Evolutionary conservation across 495 filamentous ascomycete species (phyloP), one percentile per base, ranked within the genome.

Genomic region (Friedmanniomyces endolithicus): DNA sequence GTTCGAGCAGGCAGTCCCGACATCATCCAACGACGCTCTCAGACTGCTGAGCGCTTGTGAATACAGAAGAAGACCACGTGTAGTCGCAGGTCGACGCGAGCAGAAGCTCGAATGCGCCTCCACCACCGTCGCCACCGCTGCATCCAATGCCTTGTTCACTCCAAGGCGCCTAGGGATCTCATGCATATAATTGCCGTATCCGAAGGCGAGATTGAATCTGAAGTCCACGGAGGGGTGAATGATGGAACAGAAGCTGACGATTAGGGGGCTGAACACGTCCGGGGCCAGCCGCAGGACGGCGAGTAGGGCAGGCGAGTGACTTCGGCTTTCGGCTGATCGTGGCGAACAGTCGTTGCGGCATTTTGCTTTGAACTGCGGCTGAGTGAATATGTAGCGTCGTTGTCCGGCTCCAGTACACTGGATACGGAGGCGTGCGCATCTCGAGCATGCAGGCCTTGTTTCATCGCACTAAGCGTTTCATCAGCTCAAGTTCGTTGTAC

Each of bases 351-450:
- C 45, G 9, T 41, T 22, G 8, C 23, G 44, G 44, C 7, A 6
- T 23, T 11, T 3, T 23, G 44, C 11, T 25, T 47, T 6, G 7
- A 6, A 4, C 24, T 47, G 2, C 12, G 44, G 37, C 27, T 33
- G 27, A 9, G 19, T 53, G 47, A 62, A 62, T 33, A 54, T 62
- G 59, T 35, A 62, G 19, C 59, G 12, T 29, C 33, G 55, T 22
- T 52, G 48, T 17, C 59, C 59, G 14, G 35, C 40, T 14, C 59
- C 59, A 3, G 52, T 34, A 43, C 59, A 62, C 2, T 17, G 23
- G 14, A 62, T 25, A 7, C 39, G 20, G n/a, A 62, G 55, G 1
- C 59, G 55, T 11, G 27, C 40, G 33, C 59, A 62, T 51, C 59
- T 58, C 34, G 55, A 48, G 40, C 59, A 62, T 19, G 41, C 22